Evolutionary conservation across 306 rosid species (phyloP), one percentile per base, ranked within the genome.

Genomic region (Malus orientalis): DNA sequence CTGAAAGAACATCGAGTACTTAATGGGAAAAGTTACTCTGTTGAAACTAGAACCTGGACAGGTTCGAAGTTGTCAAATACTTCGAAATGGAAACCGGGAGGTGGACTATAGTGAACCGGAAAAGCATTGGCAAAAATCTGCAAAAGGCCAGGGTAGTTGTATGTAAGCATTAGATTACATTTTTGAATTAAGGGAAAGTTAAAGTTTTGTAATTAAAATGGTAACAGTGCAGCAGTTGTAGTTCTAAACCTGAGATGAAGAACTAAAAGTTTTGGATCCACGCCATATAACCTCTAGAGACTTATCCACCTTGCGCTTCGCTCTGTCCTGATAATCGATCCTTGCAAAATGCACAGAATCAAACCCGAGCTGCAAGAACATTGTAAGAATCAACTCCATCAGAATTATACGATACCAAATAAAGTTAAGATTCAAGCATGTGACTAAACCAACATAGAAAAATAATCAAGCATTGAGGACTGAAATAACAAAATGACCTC

Each of bases 241-340:
- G 12, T 42, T 42, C 12, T 10, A 9, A 42, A 42, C 45, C 93
- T 93, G 93, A 82, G 93, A 78, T 69, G 96, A 89, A 47, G 96
- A 89, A 74, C 97, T 93, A 81, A 91, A 88, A 57, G 92, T 88
- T 65, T 79, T 87, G 76, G 98, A 91, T 13, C 85, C 97, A 40
- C 91, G 93, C 97, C 98, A 93, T 60, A 93, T 84, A 72, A 93
- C 97, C 87, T 93, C 98, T 45, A 91, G 97, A 45, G 97, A 82
- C 70, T 93, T 89, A 2, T 91, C 91, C 45, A 0, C 77, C 79
- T 70, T 85, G 42, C 98, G 88, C 70, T 85, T 85, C 36, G 83
- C 93, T 84, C 97, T 86, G 68, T 93, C 98, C 75, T 88, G 93
- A 79, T 42, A 42, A 42, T 42, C 45, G 45, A 42, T 42, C 45